Conservation (phyloP, 2,329 filamentous ascomycete genomes). For the Hymenoscyphus salicellus region DNA sequence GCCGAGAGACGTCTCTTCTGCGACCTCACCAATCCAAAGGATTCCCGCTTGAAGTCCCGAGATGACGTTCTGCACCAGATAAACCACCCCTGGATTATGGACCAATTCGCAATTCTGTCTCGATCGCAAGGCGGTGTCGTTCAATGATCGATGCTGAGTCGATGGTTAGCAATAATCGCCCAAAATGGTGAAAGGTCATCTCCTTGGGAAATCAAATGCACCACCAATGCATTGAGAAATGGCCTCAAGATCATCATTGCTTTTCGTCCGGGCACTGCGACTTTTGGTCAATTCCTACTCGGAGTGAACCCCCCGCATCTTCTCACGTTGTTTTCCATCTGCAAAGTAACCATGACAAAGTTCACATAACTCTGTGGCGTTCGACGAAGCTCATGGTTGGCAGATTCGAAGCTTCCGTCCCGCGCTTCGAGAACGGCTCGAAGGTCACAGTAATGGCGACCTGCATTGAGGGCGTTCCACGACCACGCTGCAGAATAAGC, state of each 20-base stretch:
- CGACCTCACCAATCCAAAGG: conserved; percentile 1
- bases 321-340: neutral
- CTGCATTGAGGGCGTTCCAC: neutral
- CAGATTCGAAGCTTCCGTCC: neutral
- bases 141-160: neutral
- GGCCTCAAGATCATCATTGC: neutral
- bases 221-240: neutral
- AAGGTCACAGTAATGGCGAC: neutral
- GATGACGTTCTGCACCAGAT: neutral
- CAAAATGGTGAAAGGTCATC: neutral
- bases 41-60: neutral
- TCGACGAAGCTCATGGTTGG: neutral
- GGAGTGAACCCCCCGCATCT: neutral
- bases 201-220: neutral
- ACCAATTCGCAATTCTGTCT: too few relatives aligned
- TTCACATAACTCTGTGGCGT: neutral
- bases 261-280: neutral
- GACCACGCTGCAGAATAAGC: neutral
- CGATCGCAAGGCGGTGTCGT: neutral
- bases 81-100: neutral
- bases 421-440: neutral
- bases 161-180: neutral
- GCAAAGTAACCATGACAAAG: neutral
- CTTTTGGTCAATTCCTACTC: neutral
- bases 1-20: neutral